Evolutionary conservation across 768 basidiomycete species (phyloP).

Genomic region (Pleurotus giganteus): DNA sequence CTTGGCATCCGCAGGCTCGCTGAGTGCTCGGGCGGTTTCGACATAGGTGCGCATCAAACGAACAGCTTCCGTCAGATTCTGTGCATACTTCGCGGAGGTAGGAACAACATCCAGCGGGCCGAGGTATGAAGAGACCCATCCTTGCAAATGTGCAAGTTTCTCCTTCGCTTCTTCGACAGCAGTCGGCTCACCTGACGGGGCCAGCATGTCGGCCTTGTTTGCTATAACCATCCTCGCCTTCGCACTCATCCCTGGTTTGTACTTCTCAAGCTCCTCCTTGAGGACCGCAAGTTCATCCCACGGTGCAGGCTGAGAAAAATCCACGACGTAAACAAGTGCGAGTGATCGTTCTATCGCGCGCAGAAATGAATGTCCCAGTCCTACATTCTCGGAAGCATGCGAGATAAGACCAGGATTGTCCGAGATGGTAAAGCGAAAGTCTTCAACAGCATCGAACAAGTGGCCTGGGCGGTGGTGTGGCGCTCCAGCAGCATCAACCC

Average conservation of each 20-base stretch:
- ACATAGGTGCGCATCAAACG: conserved; percentile 68
- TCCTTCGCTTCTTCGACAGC: conserved; percentile 51
- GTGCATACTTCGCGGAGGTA: conserved; percentile 80
- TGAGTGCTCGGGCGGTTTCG: conserved; percentile 29
- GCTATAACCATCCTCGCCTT: conserved; percentile 83
- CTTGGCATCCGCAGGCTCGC: neutral
- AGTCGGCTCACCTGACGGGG: conserved; percentile 40
- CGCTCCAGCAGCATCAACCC: conserved; percentile 10
- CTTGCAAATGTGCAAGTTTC: conserved; percentile 57
- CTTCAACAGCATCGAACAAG: conserved; percentile 63
- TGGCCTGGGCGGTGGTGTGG: conserved; percentile 36
- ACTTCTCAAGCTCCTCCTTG: conserved; percentile 79
- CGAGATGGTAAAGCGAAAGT: conserved; percentile 89
- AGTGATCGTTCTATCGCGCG: conserved; percentile 90
- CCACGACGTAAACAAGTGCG: conserved; percentile 90
- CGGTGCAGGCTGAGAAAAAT: conserved; percentile 71
- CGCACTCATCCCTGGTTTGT: conserved; percentile 73
- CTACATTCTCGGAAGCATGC: conserved; percentile 83
- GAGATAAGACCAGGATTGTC: conserved; percentile 95
- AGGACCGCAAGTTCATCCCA: conserved; percentile 76
- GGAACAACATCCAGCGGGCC: conserved; percentile 69
- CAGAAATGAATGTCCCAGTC: conserved; percentile 91
- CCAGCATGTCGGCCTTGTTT: conserved; percentile 93
- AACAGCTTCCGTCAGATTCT: conserved; percentile 76
- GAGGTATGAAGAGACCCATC: conserved; percentile 18